Percentiles rank a stretch among this genome's conserved stretches.
These are phyloP conservation scores for Ophiosphaerella herpotricha DNA, from an alignment of 2,329 filamentous ascomycete genomes.

Conservation along the genomic window DNA sequence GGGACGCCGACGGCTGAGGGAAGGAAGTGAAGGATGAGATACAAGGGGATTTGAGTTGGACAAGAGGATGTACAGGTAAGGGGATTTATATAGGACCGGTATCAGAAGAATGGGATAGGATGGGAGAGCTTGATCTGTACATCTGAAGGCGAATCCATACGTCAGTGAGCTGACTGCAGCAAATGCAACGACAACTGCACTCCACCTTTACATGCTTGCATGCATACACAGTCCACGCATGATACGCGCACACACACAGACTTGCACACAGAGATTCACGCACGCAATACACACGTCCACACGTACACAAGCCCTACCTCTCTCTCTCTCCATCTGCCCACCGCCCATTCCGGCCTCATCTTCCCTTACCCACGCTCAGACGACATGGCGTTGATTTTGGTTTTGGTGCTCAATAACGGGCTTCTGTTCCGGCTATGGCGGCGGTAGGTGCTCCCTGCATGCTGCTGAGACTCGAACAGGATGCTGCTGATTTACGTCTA, in stretches of 20 bases:
- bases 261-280: too few relatives aligned
- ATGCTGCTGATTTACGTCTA: constrained; percentile 3
- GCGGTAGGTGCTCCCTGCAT: constrained; percentile 6
- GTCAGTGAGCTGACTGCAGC: constrained; percentile 7
- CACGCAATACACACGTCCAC: too few relatives aligned
- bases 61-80: constrained; percentile 2
- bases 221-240: constrained; percentile 1
- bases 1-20: too few relatives aligned
- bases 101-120: constrained; percentile 4
- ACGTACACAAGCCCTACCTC: constrained; percentile 1
- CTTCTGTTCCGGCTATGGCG: constrained; percentile 5
- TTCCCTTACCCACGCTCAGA: not conserved
- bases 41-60: constrained; percentile 7
- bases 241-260: not conserved
- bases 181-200: constrained; percentile 1
- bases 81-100: constrained; percentile 5
- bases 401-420: constrained; percentile 8
- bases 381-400: constrained; percentile 1
- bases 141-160: constrained; percentile 6
- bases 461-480: constrained; percentile 1
- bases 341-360: constrained; percentile 1
- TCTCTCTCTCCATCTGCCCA: constrained; percentile 1
- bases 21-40: constrained; percentile 6
- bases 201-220: constrained; percentile 6
- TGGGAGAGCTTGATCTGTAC: constrained; percentile 5